These are phyloP conservation scores for Stylonectria norvegica DNA, from an alignment of 2,329 filamentous ascomycete species.

Conservation along the genomic window DNA sequence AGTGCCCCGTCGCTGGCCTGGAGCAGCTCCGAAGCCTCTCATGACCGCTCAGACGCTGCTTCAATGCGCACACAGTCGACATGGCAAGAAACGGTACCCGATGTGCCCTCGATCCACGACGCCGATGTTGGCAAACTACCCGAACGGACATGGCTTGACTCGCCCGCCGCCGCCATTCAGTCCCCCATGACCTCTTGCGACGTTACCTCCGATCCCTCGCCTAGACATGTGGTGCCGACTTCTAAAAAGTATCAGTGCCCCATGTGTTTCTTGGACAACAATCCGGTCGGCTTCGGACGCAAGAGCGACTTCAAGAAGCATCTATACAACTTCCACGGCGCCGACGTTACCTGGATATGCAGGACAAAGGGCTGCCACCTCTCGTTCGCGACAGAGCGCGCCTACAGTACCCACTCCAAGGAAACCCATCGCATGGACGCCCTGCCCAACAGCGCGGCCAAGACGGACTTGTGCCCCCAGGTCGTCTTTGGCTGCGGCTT, in stretches of 20 bases:
- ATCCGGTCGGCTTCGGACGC: conserved; percentile 43
- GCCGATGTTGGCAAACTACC: conserved; percentile 32
- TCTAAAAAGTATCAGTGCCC: conserved; percentile 44
- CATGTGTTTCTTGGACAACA: conserved; percentile 45
- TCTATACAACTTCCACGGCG: conserved; percentile 45
- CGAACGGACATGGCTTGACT: conserved; percentile 40
- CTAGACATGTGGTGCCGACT: conserved; percentile 35
- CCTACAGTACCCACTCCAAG: conserved; percentile 44
- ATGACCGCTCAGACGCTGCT: conserved; percentile 37
- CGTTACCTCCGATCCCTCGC: conserved; percentile 36
- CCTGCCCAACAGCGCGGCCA: conserved; percentile 39
- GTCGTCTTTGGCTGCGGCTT: conserved; percentile 45
- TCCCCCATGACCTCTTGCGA: conserved; percentile 33
- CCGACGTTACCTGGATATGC: conserved; percentile 43
- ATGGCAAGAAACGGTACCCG: conserved; percentile 34
- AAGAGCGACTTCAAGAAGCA: conserved; percentile 50
- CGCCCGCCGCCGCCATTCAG: conserved; percentile 34
- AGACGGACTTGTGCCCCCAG: conserved; percentile 41
- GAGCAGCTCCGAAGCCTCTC: conserved; percentile 40
- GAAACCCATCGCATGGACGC: conserved; percentile 41
- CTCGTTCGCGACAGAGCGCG: conserved; percentile 44
- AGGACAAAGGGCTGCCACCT: conserved; percentile 40
- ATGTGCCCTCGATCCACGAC: conserved; percentile 34
- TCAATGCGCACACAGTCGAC: conserved; percentile 40
- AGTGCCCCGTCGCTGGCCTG: conserved; percentile 41